Evolutionary conservation across 2,329 filamentous ascomycete species (phyloP), one percentile per base, ranked within the genome.

Genomic region (Arthrobotrys pseudoclavata): DNA sequence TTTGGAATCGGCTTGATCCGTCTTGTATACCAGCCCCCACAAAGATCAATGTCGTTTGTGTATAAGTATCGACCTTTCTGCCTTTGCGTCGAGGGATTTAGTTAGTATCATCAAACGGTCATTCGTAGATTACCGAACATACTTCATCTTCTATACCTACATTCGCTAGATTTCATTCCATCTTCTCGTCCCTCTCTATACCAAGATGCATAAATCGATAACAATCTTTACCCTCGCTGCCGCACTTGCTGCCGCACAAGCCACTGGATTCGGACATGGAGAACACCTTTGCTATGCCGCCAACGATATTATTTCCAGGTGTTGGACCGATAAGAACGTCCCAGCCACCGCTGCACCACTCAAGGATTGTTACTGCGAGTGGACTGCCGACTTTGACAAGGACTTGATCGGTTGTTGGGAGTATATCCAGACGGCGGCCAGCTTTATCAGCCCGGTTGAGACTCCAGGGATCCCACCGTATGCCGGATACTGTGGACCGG

Each of bases 271-370:
- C 10, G 64, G 64, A 12, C 37, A 69, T 26, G 64, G 64, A 22
- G 64, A 69, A n/a, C 34, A 69, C 40, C 64, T 69, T n/a, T 69
- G 64, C 52, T 69, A 69, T n/a, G 34, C 42, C 13, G 64, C 64
- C 1, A 69, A 69, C 26, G 64, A 69, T 10, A 26, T 60, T 9
- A 69, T 69, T 4, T 69, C 64, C 15, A 47, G 64, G n/a, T 69
- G 64, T 18, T 69, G 64, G 64, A 60, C 64, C 10, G 64, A 69
- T 20, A 57, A 60, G 13, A 60, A 40, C 18, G 64, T 69, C 24
- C 64, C 64, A 1, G 64, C 64, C 1, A 69, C 64, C 6, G 64
- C 52, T 18, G 52, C 52, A 4, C 64, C 52, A 10, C 52, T 69
- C 37, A 69, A 69, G 20, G 50, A 69, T 15, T 69, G 64, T 40